These are phyloP conservation scores for Mucor ambiguus DNA, from an alignment of 371 early-diverging fungal genomes.

Conservation along the genomic window DNA sequence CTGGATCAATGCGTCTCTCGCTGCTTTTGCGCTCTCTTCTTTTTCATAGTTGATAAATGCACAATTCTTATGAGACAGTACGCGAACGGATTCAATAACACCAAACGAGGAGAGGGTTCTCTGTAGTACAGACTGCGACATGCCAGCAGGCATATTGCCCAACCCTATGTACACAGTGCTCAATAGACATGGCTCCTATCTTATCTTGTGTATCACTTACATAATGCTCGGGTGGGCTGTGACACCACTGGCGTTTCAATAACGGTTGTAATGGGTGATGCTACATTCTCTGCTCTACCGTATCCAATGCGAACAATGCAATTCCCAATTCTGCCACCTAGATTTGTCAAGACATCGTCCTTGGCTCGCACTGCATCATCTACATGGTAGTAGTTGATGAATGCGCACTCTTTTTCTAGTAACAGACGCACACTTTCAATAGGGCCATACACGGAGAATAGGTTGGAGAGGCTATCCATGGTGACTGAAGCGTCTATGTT, in stretches of 20 bases:
- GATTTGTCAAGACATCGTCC: slow-evolving; percentile 77
- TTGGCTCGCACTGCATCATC: slow-evolving; percentile 89
- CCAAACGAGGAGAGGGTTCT: slow-evolving; percentile 81
- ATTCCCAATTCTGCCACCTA: slow-evolving; percentile 76
- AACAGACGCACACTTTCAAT: slow-evolving; percentile 91
- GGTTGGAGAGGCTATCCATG: slow-evolving; percentile 70
- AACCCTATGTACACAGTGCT: slow-evolving; percentile 63
- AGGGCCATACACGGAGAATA: slow-evolving; percentile 87
- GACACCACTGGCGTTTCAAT: slow-evolving; percentile 18
- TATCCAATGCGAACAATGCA: slow-evolving; percentile 86
- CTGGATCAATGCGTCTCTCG: slow-evolving; percentile 85
- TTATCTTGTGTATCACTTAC: slow-evolving; percentile 26
- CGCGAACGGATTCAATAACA: slow-evolving; percentile 92
- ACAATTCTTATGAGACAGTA: slow-evolving; percentile 95
- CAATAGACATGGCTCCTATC: not conserved
- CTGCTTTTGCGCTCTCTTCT: slow-evolving; percentile 85
- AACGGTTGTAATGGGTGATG: slow-evolving; percentile 19
- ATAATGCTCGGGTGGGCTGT: slow-evolving; percentile 49
- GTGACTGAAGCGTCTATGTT: slow-evolving; percentile 86
- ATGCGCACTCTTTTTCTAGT: slow-evolving; percentile 96
- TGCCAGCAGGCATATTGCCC: slow-evolving; percentile 87
- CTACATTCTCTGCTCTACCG: slow-evolving; percentile 78
- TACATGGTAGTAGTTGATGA: slow-evolving; percentile 83
- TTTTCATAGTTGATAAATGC: slow-evolving; percentile 94
- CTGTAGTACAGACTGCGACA: slow-evolving; percentile 74